Evolutionary conservation across 2,329 filamentous ascomycete species (phyloP).

Genomic region (Iodosphaeria phyllophila): DNA sequence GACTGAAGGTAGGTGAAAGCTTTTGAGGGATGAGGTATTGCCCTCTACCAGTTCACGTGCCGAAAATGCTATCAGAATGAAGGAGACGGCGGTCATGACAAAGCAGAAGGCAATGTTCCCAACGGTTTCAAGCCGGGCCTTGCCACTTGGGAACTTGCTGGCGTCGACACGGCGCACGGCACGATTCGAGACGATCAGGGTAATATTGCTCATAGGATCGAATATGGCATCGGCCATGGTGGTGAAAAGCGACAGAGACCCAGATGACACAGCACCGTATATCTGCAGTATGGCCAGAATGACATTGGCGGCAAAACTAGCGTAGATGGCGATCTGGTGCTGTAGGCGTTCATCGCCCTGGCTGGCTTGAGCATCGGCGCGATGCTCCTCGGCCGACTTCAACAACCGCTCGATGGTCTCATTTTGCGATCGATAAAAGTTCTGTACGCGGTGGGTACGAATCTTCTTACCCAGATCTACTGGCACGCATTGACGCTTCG

Average conservation of each 20-base stretch:
- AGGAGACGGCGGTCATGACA: conserved; percentile 80
- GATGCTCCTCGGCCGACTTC: conserved; percentile 84
- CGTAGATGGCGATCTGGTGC: conserved; percentile 46
- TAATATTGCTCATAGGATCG: conserved; percentile 77
- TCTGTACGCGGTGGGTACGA: conserved; percentile 45
- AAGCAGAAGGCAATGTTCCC: conserved; percentile 96
- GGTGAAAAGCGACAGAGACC: conserved; percentile 89
- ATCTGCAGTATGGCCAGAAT: conserved; percentile 64
- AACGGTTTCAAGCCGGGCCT: conserved; percentile 83
- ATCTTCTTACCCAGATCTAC: conserved; percentile 10
- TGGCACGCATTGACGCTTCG: conserved; percentile 3
- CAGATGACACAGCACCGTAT: conserved; percentile 71
- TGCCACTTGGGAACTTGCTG: conserved; percentile 74
- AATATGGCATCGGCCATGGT: conserved; percentile 95
- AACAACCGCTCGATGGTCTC: conserved; percentile 82
- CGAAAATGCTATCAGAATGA: conserved; percentile 84
- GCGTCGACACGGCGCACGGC: conserved; percentile 78
- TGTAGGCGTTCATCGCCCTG: conserved; percentile 66
- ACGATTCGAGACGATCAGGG: conserved; percentile 69
- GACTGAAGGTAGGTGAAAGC: conserved; percentile 66
- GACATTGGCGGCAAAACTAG: conserved; percentile 64
- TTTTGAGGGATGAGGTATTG: conserved; percentile 27
- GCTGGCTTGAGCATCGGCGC: conserved; percentile 62
- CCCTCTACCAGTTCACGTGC: conserved; percentile 43
- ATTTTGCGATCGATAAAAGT: conserved; percentile 84